Conservation (phyloP, 2,329 filamentous ascomycete genomes). For the Dendryphion nanum region DNA sequence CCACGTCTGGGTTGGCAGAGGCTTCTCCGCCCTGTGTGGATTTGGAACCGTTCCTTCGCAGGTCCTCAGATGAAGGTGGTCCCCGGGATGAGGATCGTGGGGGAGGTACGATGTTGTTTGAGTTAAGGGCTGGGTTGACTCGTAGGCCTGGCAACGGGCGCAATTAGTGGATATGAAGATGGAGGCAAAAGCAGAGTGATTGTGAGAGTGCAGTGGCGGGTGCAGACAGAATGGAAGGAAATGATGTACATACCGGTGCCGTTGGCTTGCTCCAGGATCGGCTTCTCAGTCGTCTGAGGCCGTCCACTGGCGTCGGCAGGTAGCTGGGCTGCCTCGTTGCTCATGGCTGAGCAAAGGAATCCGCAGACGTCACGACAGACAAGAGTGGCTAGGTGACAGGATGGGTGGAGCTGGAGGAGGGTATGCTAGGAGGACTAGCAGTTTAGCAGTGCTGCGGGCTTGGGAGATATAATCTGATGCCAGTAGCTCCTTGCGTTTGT, state of each 20-base stretch:
- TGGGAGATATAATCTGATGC: background rate
- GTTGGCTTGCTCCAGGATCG: slow-evolving; percentile 29
- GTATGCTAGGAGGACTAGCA: background rate
- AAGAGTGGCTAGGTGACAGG: slow-evolving; percentile 16
- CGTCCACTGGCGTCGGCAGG: slow-evolving; percentile 23
- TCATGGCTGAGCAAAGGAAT: slow-evolving; percentile 34
- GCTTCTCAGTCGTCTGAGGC: slow-evolving; percentile 27
- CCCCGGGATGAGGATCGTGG: slow-evolving; percentile 25
- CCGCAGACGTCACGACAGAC: slow-evolving; percentile 4
- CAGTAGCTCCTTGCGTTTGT: slow-evolving; percentile 16
- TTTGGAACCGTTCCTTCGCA: slow-evolving; percentile 12
- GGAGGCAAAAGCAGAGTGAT: background rate
- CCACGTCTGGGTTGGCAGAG: slow-evolving; percentile 13
- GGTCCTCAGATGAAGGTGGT: slow-evolving; percentile 19
- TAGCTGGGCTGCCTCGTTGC: slow-evolving; percentile 24
- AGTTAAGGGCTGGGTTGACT: slow-evolving; percentile 8
- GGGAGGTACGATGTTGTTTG: slow-evolving; percentile 17
- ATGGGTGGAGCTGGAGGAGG: background rate
- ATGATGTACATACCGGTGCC: slow-evolving; percentile 29
- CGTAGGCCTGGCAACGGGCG: slow-evolving; percentile 8
- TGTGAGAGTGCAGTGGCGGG: background rate
- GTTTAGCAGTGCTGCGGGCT: too few relatives aligned
- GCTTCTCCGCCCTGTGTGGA: slow-evolving; percentile 13
- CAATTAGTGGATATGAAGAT: slow-evolving; percentile 10
- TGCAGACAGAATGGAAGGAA: too few relatives aligned